A percentile compares a stretch with the other conserved stretches of the same genome.
Evolutionary conservation across 2,329 filamentous ascomycete genomes (phyloP).

Genomic region (Fusarium circinatum): DNA sequence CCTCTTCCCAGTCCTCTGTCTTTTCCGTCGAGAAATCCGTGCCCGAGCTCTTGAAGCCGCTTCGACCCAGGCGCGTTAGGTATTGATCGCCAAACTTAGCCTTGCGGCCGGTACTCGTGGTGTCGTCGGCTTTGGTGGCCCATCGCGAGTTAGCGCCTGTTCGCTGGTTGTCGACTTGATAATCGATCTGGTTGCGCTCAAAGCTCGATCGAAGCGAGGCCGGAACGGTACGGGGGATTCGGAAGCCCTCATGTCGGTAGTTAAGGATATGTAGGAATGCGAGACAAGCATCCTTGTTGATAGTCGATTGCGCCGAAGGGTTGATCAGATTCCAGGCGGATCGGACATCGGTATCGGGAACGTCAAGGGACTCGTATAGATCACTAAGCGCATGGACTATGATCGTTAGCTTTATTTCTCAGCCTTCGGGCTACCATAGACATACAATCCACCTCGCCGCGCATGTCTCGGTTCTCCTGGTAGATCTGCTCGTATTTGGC

Average conservation of each 20-base stretch:
- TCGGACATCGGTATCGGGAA: slow-evolving; percentile 81
- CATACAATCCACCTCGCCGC: slow-evolving; percentile 84
- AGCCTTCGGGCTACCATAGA: slow-evolving; percentile 15
- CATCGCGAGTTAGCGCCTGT: slow-evolving; percentile 75
- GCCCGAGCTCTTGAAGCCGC: slow-evolving; percentile 81
- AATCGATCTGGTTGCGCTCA: slow-evolving; percentile 96
- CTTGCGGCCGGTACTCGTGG: slow-evolving; percentile 87
- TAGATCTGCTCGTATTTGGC: slow-evolving; percentile 98
- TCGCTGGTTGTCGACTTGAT: slow-evolving; percentile 83
- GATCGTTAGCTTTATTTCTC: slow-evolving; percentile 15
- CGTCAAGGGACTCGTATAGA: slow-evolving; percentile 83
- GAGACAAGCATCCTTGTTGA: slow-evolving; percentile 94
- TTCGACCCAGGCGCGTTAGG: slow-evolving; percentile 87
- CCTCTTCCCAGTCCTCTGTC: slow-evolving; percentile 97
- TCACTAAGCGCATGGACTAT: slow-evolving; percentile 81
- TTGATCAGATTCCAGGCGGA: slow-evolving; percentile 98
- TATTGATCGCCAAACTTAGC: slow-evolving; percentile 98
- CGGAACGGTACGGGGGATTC: slow-evolving; percentile 91
- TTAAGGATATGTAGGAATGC: slow-evolving; percentile 98
- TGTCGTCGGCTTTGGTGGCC: slow-evolving; percentile 81
- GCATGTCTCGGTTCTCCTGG: slow-evolving; percentile 86
- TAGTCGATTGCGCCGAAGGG: slow-evolving; percentile 81
- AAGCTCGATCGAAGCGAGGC: slow-evolving; percentile 91
- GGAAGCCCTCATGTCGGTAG: slow-evolving; percentile 92
- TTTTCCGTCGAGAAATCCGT: slow-evolving; percentile 90